Conservation (phyloP, 2,329 filamentous ascomycete species). For the Coleophoma cylindrospora region DNA sequence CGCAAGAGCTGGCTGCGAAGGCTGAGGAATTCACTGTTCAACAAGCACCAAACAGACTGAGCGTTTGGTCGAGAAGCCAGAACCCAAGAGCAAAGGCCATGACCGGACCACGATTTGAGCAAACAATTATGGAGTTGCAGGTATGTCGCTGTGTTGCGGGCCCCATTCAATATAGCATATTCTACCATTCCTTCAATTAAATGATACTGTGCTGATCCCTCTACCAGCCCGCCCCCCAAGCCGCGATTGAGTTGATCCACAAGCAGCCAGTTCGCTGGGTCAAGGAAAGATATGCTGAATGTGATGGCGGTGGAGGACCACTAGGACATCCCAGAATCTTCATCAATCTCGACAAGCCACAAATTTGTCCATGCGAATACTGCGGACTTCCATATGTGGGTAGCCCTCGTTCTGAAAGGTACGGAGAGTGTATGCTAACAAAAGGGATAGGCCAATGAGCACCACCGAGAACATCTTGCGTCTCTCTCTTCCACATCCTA, state of each 20-base stretch:
- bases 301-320: conserved; percentile 88
- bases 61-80: conserved; percentile 83
- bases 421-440: conserved; percentile 10
- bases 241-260: conserved; percentile 95
- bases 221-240: conserved; percentile 73
- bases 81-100: conserved; percentile 76
- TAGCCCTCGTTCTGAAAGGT: neutral
- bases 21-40: conserved; percentile 19
- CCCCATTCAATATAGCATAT: neutral
- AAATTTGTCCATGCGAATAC: conserved; percentile 87
- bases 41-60: conserved; percentile 83
- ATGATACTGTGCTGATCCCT: conserved; percentile 23
- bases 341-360: conserved; percentile 96
- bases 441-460: conserved; percentile 71
- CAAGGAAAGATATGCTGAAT: conserved; percentile 74
- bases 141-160: conserved; percentile 42
- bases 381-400: conserved; percentile 91
- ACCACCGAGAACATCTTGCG: conserved; percentile 80
- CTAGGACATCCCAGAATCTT: conserved; percentile 89
- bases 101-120: conserved; percentile 92
- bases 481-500: conserved; percentile 76
- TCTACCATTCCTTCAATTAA: neutral
- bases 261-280: conserved; percentile 92
- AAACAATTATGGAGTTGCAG: conserved; percentile 91
- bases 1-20: conserved; percentile 50